Base-by-base conservation (phyloP, 2,329 filamentous ascomycete species). In the Diaporthe humulicola region DNA sequence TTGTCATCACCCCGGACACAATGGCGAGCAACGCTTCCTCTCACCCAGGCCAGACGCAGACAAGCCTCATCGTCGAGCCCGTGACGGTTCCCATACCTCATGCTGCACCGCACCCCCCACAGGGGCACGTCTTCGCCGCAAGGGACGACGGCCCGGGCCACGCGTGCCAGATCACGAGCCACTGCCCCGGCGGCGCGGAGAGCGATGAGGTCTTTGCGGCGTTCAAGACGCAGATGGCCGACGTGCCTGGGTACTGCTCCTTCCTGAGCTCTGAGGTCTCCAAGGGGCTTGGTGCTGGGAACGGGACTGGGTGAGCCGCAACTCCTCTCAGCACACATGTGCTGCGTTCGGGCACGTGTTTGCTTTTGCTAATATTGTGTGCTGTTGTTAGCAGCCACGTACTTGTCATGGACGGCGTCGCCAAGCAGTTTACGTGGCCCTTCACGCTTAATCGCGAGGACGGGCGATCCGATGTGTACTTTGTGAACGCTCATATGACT, bases 91-190 rank as follows among this genome's bases (percentile, higher is more conserved):
- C 19, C 30, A 38, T 0, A 19, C 17, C 56, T 12, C 56, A 56
- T 12, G 30, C n/a, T 9, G 28, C 28, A 4, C 17, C 30, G 17
- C 17, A 57, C 30, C 30, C 52, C 19, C 28, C 28, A 17, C 52
- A 33, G 28, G 28, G 52, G 28, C 52, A 56, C 28, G 14, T 56
- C 14, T 56, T 56, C 28, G 54, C 54, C 8, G 52, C 52, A 19
- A 0, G 60, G 74, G 25, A 22, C 28, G 12, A 14, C 19, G 22
- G 17, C 45, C 42, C n/a, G 19, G 45, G 28, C 25, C 60, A 66
- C 36, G 60, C 60, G 19, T 66, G 60, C 38, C 60, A 66, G 42
- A 48, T 45, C 40, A 67, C 40, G n/a, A 50, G 40, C 42, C 61
- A 67, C 61, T 67, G 42, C 25, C 60, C 38, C 30, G 40, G 61